Conservation (phyloP, 148 eudicot species). For the Rhododendron henanense region DNA sequence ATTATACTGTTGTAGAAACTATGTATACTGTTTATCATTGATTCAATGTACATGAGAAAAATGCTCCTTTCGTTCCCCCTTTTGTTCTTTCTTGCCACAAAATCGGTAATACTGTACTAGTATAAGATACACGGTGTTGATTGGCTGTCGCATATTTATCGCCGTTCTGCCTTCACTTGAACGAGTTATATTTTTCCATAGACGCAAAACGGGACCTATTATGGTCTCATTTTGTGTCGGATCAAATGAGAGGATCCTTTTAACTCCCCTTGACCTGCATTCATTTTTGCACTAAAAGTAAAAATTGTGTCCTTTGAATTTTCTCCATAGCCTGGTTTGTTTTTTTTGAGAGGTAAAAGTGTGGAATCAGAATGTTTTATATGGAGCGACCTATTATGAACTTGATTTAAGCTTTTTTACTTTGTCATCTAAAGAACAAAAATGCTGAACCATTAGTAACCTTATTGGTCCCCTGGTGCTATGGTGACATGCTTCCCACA, state of each 20-base stretch:
- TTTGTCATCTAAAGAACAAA: neutral
- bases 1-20: constrained; percentile 10
- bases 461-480: neutral
- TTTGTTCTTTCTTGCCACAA: neutral
- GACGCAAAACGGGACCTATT: neutral
- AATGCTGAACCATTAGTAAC: neutral
- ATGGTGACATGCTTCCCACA: neutral
- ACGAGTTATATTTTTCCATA: neutral
- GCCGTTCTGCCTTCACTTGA: neutral
- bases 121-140: neutral
- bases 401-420: neutral
- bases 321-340: neutral
- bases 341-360: neutral
- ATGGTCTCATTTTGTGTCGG: neutral
- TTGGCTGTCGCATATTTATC: neutral
- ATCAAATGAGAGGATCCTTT: neutral
- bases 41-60: constrained; percentile 6
- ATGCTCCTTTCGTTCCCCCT: neutral
- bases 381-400: neutral
- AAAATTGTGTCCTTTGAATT: neutral
- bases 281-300: neutral
- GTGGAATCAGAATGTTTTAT: neutral
- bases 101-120: neutral
- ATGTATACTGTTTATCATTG: constrained; percentile 8
- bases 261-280: neutral